Base-by-base conservation (phyloP, 2,329 filamentous ascomycete species). In the Xylaria sp. region DNA sequence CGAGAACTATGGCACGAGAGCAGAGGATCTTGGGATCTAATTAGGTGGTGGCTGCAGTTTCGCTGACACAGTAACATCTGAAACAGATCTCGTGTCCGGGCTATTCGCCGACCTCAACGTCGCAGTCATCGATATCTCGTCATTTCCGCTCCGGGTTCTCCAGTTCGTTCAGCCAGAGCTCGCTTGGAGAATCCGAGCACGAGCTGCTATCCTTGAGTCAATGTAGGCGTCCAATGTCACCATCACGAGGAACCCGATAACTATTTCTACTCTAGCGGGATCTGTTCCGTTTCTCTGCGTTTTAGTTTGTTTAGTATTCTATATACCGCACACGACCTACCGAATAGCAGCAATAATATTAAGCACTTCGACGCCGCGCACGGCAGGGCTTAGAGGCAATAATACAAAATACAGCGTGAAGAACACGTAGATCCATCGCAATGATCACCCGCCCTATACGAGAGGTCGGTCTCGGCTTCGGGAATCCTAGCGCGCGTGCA, bases 361-460 rank as follows among this genome's bases (percentile, higher is more conserved):
- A 48, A 83, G 82, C 13, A 89, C 86, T 73, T 90, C 88, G 0
- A 82, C 73, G 1, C 84, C 83, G 23, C 85, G 82, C 20, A 90
- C 87, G 0, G 83, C 72, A 1, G 86, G 83, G 72, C 87, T 89
- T 1, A 90, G 80, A 7, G 88, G 87, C 0, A 90, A 79, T 34
- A 88, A 80, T 8, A 90, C 83, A 78, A 90, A 90, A 0, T 87
- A 85, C 9, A 87, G 88, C 2, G 85, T 87, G 73, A 90, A 89
- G 72, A 88, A 84, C 60, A 89, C 79, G 66, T 85, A 88, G 73
- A 90, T 88, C 82, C 87, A 89, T 52, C 84, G 82, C 32, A 89
- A 79, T 6, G 86, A 84, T 83, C 87, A 90, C 8, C 85, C 84
- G 55, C 85, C 85, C 86, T 89, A 68, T 5, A n/a, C 15, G 2